Evolutionary conservation across 2,329 filamentous ascomycete species (phyloP).

Genomic region (Talaromyces islandicus): DNA sequence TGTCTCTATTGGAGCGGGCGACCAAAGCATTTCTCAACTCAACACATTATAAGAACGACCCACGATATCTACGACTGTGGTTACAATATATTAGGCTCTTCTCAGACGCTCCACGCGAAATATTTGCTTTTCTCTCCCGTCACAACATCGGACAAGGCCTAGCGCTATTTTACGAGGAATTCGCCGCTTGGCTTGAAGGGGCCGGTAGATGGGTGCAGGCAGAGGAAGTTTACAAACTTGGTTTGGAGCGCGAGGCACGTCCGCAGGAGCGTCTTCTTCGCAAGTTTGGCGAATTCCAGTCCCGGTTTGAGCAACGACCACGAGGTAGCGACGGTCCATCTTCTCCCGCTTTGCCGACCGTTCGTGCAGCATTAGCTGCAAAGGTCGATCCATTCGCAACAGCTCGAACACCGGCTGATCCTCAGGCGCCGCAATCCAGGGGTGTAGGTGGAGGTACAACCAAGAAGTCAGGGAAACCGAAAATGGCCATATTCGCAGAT

Average conservation of each 20-base stretch:
- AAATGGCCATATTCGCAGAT: constrained; percentile 89
- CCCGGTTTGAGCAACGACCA: constrained; percentile 63
- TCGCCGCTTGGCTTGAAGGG: constrained; percentile 84
- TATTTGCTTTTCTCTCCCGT: constrained; percentile 82
- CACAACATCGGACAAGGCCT: constrained; percentile 81
- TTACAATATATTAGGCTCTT: constrained; percentile 90
- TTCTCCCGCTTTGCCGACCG: constrained; percentile 78
- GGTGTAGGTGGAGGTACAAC: constrained; percentile 43
- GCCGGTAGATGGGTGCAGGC: constrained; percentile 82
- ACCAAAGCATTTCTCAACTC: constrained; percentile 85
- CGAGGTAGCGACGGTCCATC: constrained; percentile 61
- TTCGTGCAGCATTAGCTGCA: constrained; percentile 75
- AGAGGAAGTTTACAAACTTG: constrained; percentile 86
- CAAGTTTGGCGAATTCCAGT: constrained; percentile 89
- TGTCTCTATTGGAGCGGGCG: constrained; percentile 82
- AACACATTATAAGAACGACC: constrained; percentile 88
- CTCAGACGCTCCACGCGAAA: constrained; percentile 86
- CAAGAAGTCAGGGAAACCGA: constrained; percentile 65
- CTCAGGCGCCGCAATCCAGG: constrained; percentile 57
- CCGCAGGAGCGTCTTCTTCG: constrained; percentile 74
- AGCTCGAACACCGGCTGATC: constrained; percentile 48
- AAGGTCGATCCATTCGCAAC: constrained; percentile 76
- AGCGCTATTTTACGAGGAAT: constrained; percentile 94
- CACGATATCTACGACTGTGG: constrained; percentile 89
- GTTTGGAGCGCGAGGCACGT: constrained; percentile 80